phyloP scores from a whole-genome alignment of 1,139 yeast species.

The Arxiozyma bovina region DNA sequence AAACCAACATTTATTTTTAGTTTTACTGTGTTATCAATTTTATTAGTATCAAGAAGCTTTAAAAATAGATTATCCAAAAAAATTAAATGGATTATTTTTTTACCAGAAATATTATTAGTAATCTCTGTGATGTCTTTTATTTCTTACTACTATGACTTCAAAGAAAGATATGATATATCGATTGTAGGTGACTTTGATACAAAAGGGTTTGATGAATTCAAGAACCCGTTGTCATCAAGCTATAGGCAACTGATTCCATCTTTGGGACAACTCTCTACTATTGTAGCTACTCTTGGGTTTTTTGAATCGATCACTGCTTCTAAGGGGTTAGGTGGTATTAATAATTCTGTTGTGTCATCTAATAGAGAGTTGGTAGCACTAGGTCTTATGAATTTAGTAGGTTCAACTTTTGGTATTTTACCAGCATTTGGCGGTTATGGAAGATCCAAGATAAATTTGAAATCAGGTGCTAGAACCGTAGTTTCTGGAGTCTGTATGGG shows the following conservation, averaged over 20 bases:
- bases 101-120: conserved; percentile 79
- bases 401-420: conserved; percentile 61
- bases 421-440: conserved; percentile 98
- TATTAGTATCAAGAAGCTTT: conserved; percentile 37
- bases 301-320: conserved; percentile 93
- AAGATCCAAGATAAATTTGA: conserved; percentile 77
- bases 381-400: conserved; percentile 64
- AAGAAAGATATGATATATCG: conserved; percentile 45
- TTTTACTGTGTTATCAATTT: conserved; percentile 36
- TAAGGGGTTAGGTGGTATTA: conserved; percentile 61
- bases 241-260: conserved; percentile 24
- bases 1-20: conserved; percentile 48
- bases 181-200: conserved; percentile 61
- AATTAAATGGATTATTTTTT: conserved; percentile 32
- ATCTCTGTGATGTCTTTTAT: conserved; percentile 56
- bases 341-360: conserved; percentile 59
- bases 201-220: conserved; percentile 35
- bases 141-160: conserved; percentile 49
- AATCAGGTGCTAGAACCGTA: conserved; percentile 80
- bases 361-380: conserved; percentile 74
- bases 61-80: conserved; percentile 36
- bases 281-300: conserved; percentile 82
- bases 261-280: conserved; percentile 51
- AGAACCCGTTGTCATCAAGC: conserved; percentile 40
- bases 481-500: conserved; percentile 80